These are phyloP conservation scores for Quercus bicolor DNA, from an alignment of 306 rosid species.

Conservation along the genomic window DNA sequence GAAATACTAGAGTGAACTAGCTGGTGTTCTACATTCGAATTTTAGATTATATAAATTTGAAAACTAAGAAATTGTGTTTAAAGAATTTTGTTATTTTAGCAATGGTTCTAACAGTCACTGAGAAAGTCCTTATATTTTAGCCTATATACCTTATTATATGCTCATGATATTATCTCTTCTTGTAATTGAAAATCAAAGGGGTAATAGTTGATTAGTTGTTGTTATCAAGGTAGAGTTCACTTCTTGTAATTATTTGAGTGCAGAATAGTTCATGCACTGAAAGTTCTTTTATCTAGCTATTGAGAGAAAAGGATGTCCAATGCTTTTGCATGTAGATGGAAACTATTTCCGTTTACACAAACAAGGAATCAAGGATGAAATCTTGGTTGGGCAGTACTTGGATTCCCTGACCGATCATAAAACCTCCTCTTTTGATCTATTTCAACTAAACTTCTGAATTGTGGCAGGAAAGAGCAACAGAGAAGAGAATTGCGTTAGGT, in stretches of 20 bases:
- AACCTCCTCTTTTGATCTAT: not conserved
- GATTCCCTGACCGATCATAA: not conserved
- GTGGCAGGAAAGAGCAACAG: slow-evolving; percentile 71
- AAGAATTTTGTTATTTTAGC: no score
- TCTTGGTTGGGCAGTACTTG: not conserved
- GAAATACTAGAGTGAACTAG: not conserved
- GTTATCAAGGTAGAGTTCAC: no score
- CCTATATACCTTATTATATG: not conserved
- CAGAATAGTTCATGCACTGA: not conserved
- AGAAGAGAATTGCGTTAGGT: slow-evolving; percentile 54
- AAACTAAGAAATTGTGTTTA: no score
- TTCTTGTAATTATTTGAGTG: not conserved
- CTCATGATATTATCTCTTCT: not conserved
- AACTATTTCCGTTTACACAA: no score
- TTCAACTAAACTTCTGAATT: slow-evolving; percentile 15
- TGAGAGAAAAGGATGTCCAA: not conserved
- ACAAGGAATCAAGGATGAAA: not conserved
- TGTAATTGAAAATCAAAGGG: not conserved
- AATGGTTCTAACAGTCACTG: not conserved
- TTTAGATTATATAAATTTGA: not conserved
- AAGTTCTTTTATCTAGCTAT: not conserved
- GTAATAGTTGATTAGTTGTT: no score
- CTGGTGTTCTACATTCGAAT: not conserved
- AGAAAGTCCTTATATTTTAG: not conserved
- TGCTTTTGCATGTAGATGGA: no score